phyloP scores from a whole-genome alignment of 257 asterid genomes.

The Scutellaria baicalensis region DNA sequence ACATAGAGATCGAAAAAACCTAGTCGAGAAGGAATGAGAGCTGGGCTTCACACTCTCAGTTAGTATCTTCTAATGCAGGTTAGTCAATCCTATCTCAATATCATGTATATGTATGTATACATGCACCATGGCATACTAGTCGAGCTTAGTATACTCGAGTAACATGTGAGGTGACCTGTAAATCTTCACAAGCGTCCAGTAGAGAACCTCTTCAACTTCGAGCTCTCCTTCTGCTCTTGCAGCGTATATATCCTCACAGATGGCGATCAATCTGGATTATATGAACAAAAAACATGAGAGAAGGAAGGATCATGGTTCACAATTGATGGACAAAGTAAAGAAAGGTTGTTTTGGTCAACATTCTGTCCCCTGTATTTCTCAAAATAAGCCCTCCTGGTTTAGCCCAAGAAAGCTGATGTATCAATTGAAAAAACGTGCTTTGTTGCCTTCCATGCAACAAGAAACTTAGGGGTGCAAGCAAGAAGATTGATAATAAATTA shows the following conservation, averaged over 20 bases:
- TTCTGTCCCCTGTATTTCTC: neutral
- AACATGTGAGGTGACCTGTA: constrained; percentile 96
- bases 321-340: neutral
- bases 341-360: neutral
- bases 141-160: constrained; percentile 84
- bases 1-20: neutral
- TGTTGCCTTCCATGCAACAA: too few species aligned
- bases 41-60: neutral
- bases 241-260: constrained; percentile 96
- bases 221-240: constrained; percentile 99
- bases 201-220: constrained; percentile 92
- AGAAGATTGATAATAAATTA: neutral
- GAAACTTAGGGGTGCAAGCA: too few species aligned
- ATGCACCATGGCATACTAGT: constrained; percentile 27
- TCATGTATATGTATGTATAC: neutral
- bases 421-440: too few species aligned
- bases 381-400: too few species aligned
- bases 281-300: neutral
- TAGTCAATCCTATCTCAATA: constrained; percentile 5
- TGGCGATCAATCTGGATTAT: constrained; percentile 75
- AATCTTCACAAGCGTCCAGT: constrained; percentile 93
- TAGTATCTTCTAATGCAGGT: constrained; percentile 12
- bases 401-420: too few species aligned
- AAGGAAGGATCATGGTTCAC: neutral
- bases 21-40: neutral